These are phyloP conservation scores for Eimeria sp. DNA, from an alignment of 169 alveolate species.

Conservation along the genomic window DNA sequence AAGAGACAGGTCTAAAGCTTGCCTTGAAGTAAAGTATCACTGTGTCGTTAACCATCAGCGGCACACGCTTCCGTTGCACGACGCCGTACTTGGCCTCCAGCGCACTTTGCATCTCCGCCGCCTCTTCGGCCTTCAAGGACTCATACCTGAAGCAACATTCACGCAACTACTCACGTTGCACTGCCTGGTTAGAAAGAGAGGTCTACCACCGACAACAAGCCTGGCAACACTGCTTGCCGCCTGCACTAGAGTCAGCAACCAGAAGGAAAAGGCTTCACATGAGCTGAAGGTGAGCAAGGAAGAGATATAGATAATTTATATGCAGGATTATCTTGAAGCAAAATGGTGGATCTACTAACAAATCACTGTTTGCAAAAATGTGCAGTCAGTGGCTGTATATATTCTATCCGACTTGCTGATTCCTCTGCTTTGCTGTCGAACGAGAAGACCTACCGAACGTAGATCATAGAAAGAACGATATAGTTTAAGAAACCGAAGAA, in stretches of 20 bases:
- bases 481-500: constrained; percentile 68
- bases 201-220: background rate
- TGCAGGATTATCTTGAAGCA: background rate
- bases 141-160: constrained; percentile 9
- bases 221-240: background rate
- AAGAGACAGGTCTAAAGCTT: background rate
- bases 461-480: constrained; percentile 45
- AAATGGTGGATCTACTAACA: background rate
- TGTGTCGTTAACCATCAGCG: constrained; percentile 60
- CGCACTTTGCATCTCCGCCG: constrained; percentile 49
- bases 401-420: background rate
- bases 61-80: constrained; percentile 54
- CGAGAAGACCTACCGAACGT: constrained; percentile 26
- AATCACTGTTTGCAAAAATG: background rate
- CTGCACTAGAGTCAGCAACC: background rate
- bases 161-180: background rate
- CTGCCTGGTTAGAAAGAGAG: background rate
- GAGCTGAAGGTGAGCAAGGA: background rate
- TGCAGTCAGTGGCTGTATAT: background rate
- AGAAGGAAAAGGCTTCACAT: background rate
- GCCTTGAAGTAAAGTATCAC: constrained; percentile 65
- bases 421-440: background rate
- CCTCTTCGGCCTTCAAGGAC: constrained; percentile 68
- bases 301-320: background rate
- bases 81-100: constrained; percentile 70